phyloP scores from a whole-genome alignment of 345 rosid genomes.

The Pugionium cornutum region DNA sequence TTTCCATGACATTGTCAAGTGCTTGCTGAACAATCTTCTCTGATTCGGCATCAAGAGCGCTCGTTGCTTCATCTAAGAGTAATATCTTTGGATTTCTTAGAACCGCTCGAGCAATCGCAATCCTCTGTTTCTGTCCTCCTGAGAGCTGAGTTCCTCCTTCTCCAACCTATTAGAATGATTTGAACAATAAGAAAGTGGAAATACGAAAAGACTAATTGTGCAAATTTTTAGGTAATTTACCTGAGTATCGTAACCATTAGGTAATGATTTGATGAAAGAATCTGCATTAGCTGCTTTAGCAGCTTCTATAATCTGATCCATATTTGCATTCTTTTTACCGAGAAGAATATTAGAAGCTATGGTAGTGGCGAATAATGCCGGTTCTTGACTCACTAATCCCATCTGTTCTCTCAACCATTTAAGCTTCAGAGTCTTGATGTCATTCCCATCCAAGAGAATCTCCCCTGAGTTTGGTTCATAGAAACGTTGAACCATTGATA shows the following conservation, averaged over 20 bases:
- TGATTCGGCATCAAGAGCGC: conserved; percentile 86
- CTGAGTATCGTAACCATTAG: conserved; percentile 73
- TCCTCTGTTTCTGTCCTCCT: conserved; percentile 94
- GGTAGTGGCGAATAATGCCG: conserved; percentile 76
- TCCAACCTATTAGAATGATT: conserved; percentile 59
- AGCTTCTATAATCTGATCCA: conserved; percentile 57
- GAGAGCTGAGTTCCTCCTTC: conserved; percentile 95
- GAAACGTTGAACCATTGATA: conserved; percentile 82
- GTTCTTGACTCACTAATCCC: conserved; percentile 93
- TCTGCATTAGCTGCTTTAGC: conserved; percentile 85
- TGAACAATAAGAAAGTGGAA: background rate
- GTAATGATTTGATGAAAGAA: conserved; percentile 60
- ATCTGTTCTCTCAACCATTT: conserved; percentile 85
- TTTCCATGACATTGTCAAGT: conserved; percentile 58
- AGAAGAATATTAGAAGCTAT: conserved; percentile 66
- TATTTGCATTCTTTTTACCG: conserved; percentile 61
- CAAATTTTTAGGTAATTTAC: conserved; percentile 32
- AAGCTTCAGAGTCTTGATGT: conserved; percentile 53
- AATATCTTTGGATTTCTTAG: conserved; percentile 76
- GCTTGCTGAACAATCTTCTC: conserved; percentile 77
- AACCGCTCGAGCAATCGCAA: conserved; percentile 84
- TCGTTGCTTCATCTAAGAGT: conserved; percentile 87
- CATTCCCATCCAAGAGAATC: conserved; percentile 67
- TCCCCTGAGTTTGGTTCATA: conserved; percentile 81
- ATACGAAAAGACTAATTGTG: background rate